These are phyloP conservation scores for Saccharomyces uvarum DNA, from an alignment of 1,139 yeast species.

Conservation along the genomic window DNA sequence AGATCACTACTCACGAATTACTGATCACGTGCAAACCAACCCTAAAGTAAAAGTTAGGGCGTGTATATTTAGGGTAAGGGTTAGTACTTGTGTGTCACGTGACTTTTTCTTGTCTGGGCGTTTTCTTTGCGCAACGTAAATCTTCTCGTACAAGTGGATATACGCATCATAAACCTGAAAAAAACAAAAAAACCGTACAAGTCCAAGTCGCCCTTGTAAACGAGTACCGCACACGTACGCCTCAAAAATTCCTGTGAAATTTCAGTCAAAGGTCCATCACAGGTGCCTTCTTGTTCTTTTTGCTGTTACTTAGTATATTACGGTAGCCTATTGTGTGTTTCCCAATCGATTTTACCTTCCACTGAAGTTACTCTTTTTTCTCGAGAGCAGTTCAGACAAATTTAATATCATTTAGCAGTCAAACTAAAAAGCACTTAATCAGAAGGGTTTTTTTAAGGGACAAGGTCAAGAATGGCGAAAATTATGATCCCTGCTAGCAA, in stretches of 20 bases:
- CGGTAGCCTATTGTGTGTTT: neutral
- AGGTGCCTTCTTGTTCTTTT: neutral
- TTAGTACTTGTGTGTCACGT: neutral
- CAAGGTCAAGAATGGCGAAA: constrained; percentile 5
- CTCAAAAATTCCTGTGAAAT: neutral
- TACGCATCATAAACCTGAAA: neutral
- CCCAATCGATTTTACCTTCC: neutral
- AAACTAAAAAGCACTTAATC: neutral
- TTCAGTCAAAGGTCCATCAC: neutral
- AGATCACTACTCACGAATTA: neutral
- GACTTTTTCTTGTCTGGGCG: neutral
- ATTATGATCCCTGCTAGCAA: constrained; percentile 7
- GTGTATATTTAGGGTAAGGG: neutral
- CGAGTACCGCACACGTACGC: neutral
- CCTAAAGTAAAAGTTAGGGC: neutral
- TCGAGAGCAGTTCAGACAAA: neutral
- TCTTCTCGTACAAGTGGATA: neutral
- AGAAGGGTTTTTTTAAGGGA: neutral
- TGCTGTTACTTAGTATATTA: neutral
- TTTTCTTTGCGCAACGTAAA: neutral
- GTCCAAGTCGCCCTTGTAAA: neutral
- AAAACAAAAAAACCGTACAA: neutral
- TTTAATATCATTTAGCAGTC: neutral
- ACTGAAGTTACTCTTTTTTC: neutral
- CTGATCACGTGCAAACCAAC: neutral